Evolutionary conservation across 2,329 filamentous ascomycete species (phyloP).

Genomic region (Parastagonospora avenae): DNA sequence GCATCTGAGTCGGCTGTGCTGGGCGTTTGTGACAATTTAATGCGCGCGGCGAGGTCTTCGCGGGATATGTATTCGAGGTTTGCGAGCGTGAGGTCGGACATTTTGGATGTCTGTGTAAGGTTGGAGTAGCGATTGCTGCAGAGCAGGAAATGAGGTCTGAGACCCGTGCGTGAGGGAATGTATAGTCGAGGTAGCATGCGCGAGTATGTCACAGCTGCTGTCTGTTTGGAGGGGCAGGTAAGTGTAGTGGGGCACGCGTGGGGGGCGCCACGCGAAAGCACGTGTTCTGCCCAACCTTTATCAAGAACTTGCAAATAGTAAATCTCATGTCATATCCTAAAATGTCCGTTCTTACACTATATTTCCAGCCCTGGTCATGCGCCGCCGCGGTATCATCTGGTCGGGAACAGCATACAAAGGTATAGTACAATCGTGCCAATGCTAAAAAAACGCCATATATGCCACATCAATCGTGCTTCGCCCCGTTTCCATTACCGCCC

Average conservation of each 20-base stretch:
- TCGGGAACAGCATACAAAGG: conserved; percentile 5
- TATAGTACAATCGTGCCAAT: conserved; percentile 14
- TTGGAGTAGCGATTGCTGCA: conserved; percentile 19
- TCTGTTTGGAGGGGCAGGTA: background rate
- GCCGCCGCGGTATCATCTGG: background rate
- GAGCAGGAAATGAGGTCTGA: conserved; percentile 3
- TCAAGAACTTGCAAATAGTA: background rate
- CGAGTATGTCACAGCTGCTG: background rate
- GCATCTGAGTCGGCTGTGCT: conserved; percentile 5
- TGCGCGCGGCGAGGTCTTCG: conserved; percentile 63
- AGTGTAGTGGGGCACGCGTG: conserved; percentile 10
- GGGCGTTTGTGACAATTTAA: conserved; percentile 39
- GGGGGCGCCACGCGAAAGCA: conserved; percentile 14
- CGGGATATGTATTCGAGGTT: conserved; percentile 69
- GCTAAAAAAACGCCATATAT: conserved; percentile 12
- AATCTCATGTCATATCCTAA: background rate
- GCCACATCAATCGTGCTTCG: conserved; percentile 38
- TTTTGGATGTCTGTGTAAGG: conserved; percentile 7
- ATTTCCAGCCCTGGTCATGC: background rate
- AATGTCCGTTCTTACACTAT: background rate
- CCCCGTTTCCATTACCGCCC: conserved; percentile 54
- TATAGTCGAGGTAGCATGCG: background rate
- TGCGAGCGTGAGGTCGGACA: conserved; percentile 62
- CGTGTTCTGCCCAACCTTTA: conserved; percentile 2
- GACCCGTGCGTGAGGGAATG: background rate